A percentile compares a stretch with the other conserved stretches of the same genome.
Evolutionary conservation across 495 filamentous ascomycete genomes (phyloP).

Genomic region (Talaromyces liani): DNA sequence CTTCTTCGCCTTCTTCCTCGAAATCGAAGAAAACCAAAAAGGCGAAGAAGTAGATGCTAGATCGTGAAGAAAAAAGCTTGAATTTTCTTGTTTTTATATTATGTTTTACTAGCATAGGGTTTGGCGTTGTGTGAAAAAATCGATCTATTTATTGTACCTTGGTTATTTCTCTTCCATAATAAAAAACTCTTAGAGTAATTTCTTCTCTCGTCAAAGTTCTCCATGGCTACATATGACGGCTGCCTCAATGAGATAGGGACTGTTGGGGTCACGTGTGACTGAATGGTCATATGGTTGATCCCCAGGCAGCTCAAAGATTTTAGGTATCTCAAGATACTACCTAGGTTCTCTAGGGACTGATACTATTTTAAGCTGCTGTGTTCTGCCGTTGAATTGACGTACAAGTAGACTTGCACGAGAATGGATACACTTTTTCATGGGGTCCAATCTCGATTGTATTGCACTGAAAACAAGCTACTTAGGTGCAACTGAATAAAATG

Average conservation of each 20-base stretch:
- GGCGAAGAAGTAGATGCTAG: constrained; percentile 21
- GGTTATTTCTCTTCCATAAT: not conserved
- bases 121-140: not conserved
- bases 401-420: no score
- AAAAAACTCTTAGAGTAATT: no score
- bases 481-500: no score
- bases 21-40: constrained; percentile 23
- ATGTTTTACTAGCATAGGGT: not conserved
- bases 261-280: not conserved
- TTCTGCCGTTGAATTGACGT: no score
- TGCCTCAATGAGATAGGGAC: not conserved
- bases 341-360: no score
- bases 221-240: not conserved
- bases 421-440: no score
- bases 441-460: no score
- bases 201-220: not conserved
- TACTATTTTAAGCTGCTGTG: no score
- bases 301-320: no score
- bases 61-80: constrained; percentile 7
- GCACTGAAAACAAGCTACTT: no score
- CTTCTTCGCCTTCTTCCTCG: not conserved
- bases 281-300: not conserved
- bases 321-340: no score
- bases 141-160: constrained; percentile 12
- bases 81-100: not conserved